Evolutionary conservation across 495 filamentous ascomycete genomes (phyloP), one percentile per base, ranked within the genome.

Genomic region (Talaromyces adpressus): DNA sequence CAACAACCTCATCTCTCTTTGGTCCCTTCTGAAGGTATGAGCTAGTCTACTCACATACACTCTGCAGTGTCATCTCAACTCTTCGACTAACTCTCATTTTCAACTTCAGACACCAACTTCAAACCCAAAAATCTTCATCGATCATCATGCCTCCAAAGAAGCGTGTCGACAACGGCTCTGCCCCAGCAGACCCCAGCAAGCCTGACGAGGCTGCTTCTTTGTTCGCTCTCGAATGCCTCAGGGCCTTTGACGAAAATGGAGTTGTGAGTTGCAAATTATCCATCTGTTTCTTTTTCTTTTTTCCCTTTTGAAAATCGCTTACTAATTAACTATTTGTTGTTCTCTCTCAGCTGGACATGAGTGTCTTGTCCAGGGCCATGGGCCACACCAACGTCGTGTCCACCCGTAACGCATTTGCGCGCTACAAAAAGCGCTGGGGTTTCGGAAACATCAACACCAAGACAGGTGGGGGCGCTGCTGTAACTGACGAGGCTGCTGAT

Each of bases 71-170:
- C 18, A 20, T 18, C 16, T 20, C 5, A 49, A 20, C 45, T 49
- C 18, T 7, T 20, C 18, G 36, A 9, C 45, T 49, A 4, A 49
- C 45, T 54, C 20, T 29, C 51, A 12, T 23, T 54, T 27, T 12
- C 7, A 7, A 23, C 49, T 23, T 9, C 23, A 36, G 41, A 45
- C 41, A 45, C 16, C 3, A 18, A 45, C 32, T 36, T 36, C 32
- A 12, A 53, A 29, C 6, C 29, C 22, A 18, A 54, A 29, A 14
- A 18, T 25, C 51, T 16, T 14, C 23, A 54, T 54, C 51, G 22
- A 18, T n/a, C 16, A 60, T 25, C 14, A 60, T 60, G 58, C 58
- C 58, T 47, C 58, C 58, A 6, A 60, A 60, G 36, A 60, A 60
- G 39, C 6, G 18, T n/a, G 58, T 11, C 11, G 58, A 39, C 18